A percentile compares a stretch with the other conserved stretches of the same genome.
Evolutionary conservation across 495 filamentous ascomycete species (phyloP).

Genomic region (Tuber borchii): DNA sequence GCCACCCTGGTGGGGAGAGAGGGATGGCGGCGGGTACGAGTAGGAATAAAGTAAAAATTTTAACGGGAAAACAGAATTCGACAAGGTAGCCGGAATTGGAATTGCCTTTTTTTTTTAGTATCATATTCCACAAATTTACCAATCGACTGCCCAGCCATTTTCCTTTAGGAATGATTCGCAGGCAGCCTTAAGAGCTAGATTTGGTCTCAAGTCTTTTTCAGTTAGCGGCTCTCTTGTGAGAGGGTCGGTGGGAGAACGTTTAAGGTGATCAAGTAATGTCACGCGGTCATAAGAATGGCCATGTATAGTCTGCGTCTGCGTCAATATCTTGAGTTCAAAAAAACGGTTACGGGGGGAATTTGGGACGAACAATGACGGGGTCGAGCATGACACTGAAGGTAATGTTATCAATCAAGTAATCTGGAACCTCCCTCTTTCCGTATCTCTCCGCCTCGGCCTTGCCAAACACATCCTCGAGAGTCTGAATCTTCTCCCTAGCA

Average conservation of each 20-base stretch:
- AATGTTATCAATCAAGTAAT: slow-evolving; percentile 83
- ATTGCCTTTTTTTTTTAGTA: neutral
- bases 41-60: neutral
- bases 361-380: slow-evolving; percentile 61
- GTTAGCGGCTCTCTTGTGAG: slow-evolving; percentile 69
- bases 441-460: slow-evolving; percentile 52
- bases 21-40: neutral
- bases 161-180: slow-evolving; percentile 75
- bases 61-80: neutral
- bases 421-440: slow-evolving; percentile 62
- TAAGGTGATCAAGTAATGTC: slow-evolving; percentile 80
- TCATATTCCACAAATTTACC: slow-evolving; percentile 47
- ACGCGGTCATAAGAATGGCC: slow-evolving; percentile 85
- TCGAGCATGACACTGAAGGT: slow-evolving; percentile 90
- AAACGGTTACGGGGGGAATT: neutral
- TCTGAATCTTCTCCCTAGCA: slow-evolving; percentile 46
- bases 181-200: slow-evolving; percentile 73
- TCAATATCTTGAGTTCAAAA: neutral
- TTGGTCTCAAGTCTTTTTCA: slow-evolving; percentile 69
- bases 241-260: slow-evolving; percentile 67
- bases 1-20: neutral
- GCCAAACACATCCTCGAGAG: slow-evolving; percentile 58
- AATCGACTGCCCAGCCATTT: slow-evolving; percentile 94
- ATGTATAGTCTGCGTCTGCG: slow-evolving; percentile 56
- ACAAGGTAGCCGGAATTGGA: neutral